phyloP scores from a whole-genome alignment of 176 grass and related monocot species.

The Miscanthus lutarioriparius region DNA sequence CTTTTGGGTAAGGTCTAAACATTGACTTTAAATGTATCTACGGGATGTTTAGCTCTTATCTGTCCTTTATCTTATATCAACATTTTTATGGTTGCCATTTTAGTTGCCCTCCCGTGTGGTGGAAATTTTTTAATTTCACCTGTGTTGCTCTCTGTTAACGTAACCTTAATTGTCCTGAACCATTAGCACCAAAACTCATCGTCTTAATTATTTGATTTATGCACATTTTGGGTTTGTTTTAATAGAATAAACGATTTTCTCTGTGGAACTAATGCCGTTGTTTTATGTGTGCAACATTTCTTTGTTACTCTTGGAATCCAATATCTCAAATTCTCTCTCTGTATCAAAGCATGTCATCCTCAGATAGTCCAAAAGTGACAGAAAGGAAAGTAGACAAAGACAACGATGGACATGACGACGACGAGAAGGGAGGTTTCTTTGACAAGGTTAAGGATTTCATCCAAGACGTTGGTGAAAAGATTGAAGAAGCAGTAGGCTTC shows the following conservation, averaged over 20 bases:
- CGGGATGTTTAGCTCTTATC: neutral
- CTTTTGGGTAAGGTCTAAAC: neutral
- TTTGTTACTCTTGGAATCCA: neutral
- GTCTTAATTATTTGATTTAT: neutral
- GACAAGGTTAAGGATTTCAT: conserved; percentile 83
- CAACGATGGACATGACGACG: neutral
- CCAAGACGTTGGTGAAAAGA: conserved; percentile 72
- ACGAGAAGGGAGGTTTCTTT: conserved; percentile 49
- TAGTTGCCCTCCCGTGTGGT: neutral
- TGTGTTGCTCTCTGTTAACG: neutral
- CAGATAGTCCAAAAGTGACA: conserved; percentile 36
- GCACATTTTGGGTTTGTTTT: neutral
- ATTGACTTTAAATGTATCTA: neutral
- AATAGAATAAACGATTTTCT: neutral
- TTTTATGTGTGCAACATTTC: neutral
- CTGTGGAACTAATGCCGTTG: neutral
- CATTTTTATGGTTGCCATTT: neutral
- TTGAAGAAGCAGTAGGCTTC: conserved; percentile 57
- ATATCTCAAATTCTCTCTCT: neutral
- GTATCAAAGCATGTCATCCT: conserved; percentile 46
- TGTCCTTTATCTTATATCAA: neutral
- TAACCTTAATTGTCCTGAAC: neutral
- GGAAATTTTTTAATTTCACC: neutral
- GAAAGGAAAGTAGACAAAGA: conserved; percentile 43
- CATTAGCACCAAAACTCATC: neutral